Percentiles rank a stretch among this genome's conserved stretches.
Conservation (phyloP, 179 eudicot species). For the Corrigiola litoralis region DNA sequence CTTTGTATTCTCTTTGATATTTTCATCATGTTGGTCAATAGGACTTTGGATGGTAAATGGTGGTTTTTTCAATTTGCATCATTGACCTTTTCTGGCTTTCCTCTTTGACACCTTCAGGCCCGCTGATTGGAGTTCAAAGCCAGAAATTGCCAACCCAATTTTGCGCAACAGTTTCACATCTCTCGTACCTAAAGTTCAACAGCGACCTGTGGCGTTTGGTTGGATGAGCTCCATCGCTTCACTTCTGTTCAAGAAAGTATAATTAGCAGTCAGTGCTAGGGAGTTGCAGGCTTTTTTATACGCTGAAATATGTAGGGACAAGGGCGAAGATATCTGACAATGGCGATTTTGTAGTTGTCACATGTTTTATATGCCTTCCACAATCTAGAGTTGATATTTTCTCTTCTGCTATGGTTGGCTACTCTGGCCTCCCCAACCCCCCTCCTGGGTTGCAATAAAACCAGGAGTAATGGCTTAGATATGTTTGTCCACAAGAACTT, state of each 20-base stretch:
- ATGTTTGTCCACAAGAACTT: too few relatives aligned
- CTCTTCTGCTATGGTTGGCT: too few relatives aligned
- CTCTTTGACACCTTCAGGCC: slow-evolving; percentile 27
- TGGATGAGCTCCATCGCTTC: slow-evolving; percentile 51
- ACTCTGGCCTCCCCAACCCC: too few relatives aligned
- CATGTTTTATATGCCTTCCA: background rate
- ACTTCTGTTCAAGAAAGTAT: slow-evolving; percentile 37
- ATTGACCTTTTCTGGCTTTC: background rate
- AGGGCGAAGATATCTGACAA: background rate
- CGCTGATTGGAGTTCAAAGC: slow-evolving; percentile 26
- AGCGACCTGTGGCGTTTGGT: slow-evolving; percentile 33
- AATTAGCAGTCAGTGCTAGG: slow-evolving; percentile 4
- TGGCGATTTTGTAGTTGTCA: background rate
- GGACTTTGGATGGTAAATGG: too few relatives aligned
- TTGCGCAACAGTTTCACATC: slow-evolving; percentile 29
- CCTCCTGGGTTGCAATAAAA: too few relatives aligned
- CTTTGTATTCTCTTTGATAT: too few relatives aligned
- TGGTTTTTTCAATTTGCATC: background rate
- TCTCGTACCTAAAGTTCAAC: slow-evolving; percentile 33
- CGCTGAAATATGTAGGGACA: background rate
- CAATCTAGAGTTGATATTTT: background rate
- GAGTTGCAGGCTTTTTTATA: background rate
- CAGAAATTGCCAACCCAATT: slow-evolving; percentile 20
- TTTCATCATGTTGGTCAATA: too few relatives aligned
- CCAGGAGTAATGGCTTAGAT: too few relatives aligned